phyloP scores from a whole-genome alignment of 257 asterid species.

The Thymus quinquecostatus region DNA sequence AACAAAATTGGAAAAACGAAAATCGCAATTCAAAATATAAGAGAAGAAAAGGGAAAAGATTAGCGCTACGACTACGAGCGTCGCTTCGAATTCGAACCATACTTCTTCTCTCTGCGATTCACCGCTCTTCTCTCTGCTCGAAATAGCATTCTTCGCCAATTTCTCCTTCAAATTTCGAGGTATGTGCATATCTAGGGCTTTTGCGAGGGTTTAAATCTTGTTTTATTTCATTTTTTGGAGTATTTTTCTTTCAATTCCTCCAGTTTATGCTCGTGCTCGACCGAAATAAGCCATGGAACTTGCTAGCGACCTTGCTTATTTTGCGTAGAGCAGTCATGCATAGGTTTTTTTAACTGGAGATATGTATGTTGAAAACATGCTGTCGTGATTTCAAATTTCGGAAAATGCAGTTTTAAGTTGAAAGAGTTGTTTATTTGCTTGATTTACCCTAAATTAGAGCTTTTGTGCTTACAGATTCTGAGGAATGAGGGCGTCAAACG shows the following conservation, averaged over 20 bases:
- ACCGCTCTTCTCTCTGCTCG: slow-evolving; percentile 26
- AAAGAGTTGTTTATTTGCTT: neutral
- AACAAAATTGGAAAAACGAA: slow-evolving; percentile 7
- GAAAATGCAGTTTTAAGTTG: neutral
- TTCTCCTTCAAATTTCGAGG: neutral
- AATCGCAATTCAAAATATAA: neutral
- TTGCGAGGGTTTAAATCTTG: slow-evolving; percentile 20
- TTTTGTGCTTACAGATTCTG: slow-evolving; percentile 30
- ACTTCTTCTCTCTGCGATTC: slow-evolving; percentile 10
- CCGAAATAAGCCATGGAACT: neutral
- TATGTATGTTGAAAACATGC: slow-evolving; percentile 18
- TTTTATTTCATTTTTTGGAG: neutral
- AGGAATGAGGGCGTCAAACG: slow-evolving; percentile 58
- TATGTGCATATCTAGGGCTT: slow-evolving; percentile 42
- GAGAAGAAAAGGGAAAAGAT: neutral
- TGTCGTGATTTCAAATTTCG: neutral
- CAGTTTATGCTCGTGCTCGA: neutral
- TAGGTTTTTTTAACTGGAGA: slow-evolving; percentile 2
- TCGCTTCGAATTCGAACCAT: slow-evolving; percentile 34
- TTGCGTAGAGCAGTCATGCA: slow-evolving; percentile 34
- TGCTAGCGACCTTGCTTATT: neutral
- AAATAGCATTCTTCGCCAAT: slow-evolving; percentile 7
- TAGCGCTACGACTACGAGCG: neutral
- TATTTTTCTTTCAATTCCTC: slow-evolving; percentile 13
- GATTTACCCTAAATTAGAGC: neutral